phyloP scores from a whole-genome alignment of 805 yeast species.

The Priceomyces haplophilus region DNA sequence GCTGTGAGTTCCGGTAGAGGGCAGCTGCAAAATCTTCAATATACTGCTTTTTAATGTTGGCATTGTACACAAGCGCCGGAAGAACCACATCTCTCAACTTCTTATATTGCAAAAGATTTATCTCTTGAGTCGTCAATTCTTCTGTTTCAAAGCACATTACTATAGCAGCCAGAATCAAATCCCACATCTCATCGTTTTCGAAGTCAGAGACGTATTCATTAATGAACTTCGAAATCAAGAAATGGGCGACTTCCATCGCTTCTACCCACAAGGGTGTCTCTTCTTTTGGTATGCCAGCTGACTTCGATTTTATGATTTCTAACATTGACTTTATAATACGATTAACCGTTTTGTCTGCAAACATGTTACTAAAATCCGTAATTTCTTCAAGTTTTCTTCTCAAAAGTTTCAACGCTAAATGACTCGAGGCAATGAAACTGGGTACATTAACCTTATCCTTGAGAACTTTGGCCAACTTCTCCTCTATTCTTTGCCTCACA shows the following conservation, averaged over 20 bases:
- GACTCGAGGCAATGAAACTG: conserved; percentile 60
- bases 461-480: conserved; percentile 40
- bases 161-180: conserved; percentile 38
- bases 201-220: conserved; percentile 8
- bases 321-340: conserved; percentile 49
- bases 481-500: conserved; percentile 53
- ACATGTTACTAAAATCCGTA: conserved; percentile 28
- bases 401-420: conserved; percentile 43
- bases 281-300: conserved; percentile 30
- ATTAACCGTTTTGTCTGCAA: conserved; percentile 44
- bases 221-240: conserved; percentile 31
- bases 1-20: conserved; percentile 58
- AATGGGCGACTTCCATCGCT: conserved; percentile 41
- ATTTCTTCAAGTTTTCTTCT: conserved; percentile 31
- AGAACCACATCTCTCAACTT: conserved; percentile 41
- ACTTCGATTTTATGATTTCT: conserved; percentile 48
- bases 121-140: conserved; percentile 34
- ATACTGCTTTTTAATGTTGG: conserved; percentile 16
- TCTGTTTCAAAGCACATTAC: conserved; percentile 38
- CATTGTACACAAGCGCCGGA: conserved; percentile 28
- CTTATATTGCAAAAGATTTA: conserved; percentile 45
- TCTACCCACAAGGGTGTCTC: conserved; percentile 52
- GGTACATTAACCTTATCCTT: conserved; percentile 48
- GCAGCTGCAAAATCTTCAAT: conserved; percentile 44
- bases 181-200: conserved; percentile 33